Evolutionary conservation across 2,329 filamentous ascomycete genomes (phyloP).

Genomic region (Penicillium sp.): DNA sequence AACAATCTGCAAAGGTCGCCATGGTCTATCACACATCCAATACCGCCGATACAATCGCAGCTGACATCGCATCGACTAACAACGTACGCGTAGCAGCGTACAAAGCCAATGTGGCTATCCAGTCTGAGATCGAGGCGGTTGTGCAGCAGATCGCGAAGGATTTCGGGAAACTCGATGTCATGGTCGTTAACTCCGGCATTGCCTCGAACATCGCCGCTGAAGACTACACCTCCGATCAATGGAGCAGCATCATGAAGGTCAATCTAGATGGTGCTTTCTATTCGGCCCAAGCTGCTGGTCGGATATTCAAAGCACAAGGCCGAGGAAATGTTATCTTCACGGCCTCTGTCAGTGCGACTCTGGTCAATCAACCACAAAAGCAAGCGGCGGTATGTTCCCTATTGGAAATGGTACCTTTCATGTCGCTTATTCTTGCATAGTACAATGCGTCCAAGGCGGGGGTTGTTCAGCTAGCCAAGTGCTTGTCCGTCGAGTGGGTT

Average conservation of each 20-base stretch:
- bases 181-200: conserved; percentile 48
- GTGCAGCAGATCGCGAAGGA: conserved; percentile 36
- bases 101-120: conserved; percentile 30
- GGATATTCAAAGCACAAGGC: conserved; percentile 36
- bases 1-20: conserved; percentile 17
- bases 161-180: conserved; percentile 46
- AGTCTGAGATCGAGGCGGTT: conserved; percentile 28
- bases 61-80: conserved; percentile 26
- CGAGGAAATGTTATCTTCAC: conserved; percentile 40
- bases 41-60: conserved; percentile 21
- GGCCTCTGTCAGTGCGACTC: conserved; percentile 34
- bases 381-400: conserved; percentile 30
- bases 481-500: conserved; percentile 39
- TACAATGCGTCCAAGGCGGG: conserved; percentile 40
- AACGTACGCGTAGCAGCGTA: conserved; percentile 33
- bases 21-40: conserved; percentile 32
- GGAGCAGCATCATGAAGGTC: conserved; percentile 39
- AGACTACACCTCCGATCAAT: conserved; percentile 39
- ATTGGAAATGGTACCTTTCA: neutral
- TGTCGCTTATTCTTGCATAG: conserved; percentile 7
- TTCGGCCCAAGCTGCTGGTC: conserved; percentile 37
- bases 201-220: conserved; percentile 33
- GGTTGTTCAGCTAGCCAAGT: conserved; percentile 38
- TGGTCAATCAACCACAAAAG: conserved; percentile 41
- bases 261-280: conserved; percentile 41